These are phyloP conservation scores for Metrosideros polymorpha DNA, from an alignment of 441 rosid genomes.

Conservation along the genomic window DNA sequence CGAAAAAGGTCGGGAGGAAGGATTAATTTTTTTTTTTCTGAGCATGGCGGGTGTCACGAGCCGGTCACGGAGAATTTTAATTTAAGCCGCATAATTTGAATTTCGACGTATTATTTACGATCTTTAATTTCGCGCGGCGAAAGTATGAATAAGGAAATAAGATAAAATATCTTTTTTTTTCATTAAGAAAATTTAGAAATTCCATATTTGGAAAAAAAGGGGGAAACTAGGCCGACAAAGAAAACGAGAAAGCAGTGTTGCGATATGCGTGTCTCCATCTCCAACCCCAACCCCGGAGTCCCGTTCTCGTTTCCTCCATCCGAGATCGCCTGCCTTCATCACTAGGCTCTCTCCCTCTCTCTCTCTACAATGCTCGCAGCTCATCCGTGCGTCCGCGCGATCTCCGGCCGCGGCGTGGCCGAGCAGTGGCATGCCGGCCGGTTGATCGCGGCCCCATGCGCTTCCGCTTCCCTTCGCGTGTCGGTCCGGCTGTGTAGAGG, in stretches of 20 bases:
- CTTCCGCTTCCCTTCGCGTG: slow-evolving; percentile 10
- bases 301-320: background rate
- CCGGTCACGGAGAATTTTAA: too few relatives aligned
- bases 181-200: background rate
- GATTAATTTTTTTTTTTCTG: too few relatives aligned
- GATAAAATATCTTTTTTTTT: background rate
- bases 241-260: background rate
- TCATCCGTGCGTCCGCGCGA: slow-evolving; percentile 13
- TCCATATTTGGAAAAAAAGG: background rate
- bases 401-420: background rate
- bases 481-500: slow-evolving; percentile 22
- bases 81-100: too few relatives aligned
- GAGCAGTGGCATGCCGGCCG: slow-evolving; percentile 6
- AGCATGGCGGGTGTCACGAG: too few relatives aligned
- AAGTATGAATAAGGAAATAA: background rate
- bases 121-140: background rate
- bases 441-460: slow-evolving; percentile 5
- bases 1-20: too few relatives aligned
- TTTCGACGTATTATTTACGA: too few relatives aligned
- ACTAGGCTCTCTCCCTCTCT: background rate
- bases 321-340: background rate
- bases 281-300: background rate
- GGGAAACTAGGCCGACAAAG: background rate
- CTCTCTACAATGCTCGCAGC: slow-evolving; percentile 17
- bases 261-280: background rate